Conservation (phyloP, 164 flowering plant genomes). For the Brasenia schreberi region DNA sequence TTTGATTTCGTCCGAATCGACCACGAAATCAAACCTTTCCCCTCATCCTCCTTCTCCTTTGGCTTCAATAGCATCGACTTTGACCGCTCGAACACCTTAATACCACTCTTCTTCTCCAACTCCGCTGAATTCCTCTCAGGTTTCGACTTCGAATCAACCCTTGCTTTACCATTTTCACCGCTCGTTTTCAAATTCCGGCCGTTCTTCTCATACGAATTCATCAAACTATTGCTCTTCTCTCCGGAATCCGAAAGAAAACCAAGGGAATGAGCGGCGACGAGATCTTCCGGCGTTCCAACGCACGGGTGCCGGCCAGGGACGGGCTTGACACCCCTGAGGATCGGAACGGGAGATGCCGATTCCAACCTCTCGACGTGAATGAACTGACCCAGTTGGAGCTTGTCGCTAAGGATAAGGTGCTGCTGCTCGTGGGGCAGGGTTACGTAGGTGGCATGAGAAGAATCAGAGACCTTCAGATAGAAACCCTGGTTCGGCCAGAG, state of each 20-base stretch:
- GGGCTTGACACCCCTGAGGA: constrained; percentile 38
- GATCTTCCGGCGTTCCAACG: constrained; percentile 41
- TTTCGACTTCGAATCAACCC: no score
- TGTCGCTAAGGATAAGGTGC: constrained; percentile 39
- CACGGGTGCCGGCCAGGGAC: constrained; percentile 36
- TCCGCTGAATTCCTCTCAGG: no score
- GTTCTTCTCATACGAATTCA: no score
- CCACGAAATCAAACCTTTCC: neutral
- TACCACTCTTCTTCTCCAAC: no score
- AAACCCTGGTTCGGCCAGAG: constrained; percentile 35
- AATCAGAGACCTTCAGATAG: constrained; percentile 54
- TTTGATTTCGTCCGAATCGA: neutral
- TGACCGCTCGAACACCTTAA: no score
- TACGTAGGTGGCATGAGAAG: constrained; percentile 45
- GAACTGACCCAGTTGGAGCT: constrained; percentile 54
- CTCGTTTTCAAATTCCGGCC: no score
- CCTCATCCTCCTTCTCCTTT: constrained; percentile 22
- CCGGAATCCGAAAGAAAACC: neutral
- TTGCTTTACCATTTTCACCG: no score
- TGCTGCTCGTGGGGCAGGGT: constrained; percentile 32
- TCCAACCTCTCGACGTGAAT: constrained; percentile 38
- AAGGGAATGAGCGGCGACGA: constrained; percentile 16
- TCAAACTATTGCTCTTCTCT: neutral
- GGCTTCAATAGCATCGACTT: no score
- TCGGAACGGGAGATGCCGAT: constrained; percentile 35